These are phyloP conservation scores for Peziza echinospora DNA, from an alignment of 495 filamentous ascomycete genomes.

Conservation along the genomic window DNA sequence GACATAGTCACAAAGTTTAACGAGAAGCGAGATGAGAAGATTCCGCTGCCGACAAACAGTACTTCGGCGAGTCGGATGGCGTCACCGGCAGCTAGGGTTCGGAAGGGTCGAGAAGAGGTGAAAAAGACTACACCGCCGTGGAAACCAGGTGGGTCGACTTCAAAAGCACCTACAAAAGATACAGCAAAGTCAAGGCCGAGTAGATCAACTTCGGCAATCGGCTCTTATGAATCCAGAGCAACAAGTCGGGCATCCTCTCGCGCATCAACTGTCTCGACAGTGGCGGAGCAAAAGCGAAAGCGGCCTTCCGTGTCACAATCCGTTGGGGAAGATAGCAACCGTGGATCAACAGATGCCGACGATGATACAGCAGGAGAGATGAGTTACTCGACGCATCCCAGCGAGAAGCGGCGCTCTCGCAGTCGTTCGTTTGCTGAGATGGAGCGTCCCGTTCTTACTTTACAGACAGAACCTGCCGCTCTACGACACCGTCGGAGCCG, in stretches of 20 bases:
- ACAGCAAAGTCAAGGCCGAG: conserved; percentile 3
- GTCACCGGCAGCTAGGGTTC: background rate
- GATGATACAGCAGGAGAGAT: no score
- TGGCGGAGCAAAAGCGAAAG: background rate
- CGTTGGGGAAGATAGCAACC: background rate
- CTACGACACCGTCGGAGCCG: conserved; percentile 25
- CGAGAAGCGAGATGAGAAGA: conserved; percentile 31
- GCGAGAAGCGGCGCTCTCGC: conserved; percentile 9
- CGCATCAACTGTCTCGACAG: background rate
- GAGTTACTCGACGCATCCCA: no score
- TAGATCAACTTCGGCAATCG: background rate
- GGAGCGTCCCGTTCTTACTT: background rate
- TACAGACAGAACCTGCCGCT: conserved; percentile 8
- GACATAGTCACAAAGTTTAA: conserved; percentile 42
- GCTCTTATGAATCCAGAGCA: background rate
- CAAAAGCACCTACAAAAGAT: conserved; percentile 1
- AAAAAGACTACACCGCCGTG: conserved; percentile 15
- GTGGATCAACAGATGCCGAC: no score
- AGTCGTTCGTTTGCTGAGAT: conserved; percentile 15
- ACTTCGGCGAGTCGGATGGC: conserved; percentile 13
- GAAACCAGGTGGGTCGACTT: conserved; percentile 9
- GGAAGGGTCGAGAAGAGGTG: background rate
- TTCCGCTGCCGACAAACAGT: conserved; percentile 23
- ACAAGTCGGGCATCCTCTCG: background rate
- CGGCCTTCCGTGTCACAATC: background rate